phyloP scores from a whole-genome alignment of 1,284 basidiomycete species.

The Sporisorium scitamineum region DNA sequence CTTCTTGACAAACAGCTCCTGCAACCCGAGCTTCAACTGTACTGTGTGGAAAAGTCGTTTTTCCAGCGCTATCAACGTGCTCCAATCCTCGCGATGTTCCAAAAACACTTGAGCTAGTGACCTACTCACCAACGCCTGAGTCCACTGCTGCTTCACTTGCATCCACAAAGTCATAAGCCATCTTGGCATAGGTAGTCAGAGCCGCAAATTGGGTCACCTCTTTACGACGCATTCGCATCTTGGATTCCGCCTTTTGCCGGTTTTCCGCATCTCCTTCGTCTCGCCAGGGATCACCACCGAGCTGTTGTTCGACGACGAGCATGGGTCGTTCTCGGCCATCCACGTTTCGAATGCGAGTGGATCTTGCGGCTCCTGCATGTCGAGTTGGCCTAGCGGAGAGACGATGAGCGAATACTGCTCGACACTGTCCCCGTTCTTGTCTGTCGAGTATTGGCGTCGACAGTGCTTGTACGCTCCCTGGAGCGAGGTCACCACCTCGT shows the following conservation, averaged over 20 bases:
- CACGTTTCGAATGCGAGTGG: background rate
- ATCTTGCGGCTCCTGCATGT: background rate
- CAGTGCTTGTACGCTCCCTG: constrained; percentile 25
- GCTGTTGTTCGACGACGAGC: background rate
- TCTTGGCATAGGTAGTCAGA: constrained; percentile 8
- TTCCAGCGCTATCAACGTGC: constrained; percentile 20
- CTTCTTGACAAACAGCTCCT: constrained; percentile 25
- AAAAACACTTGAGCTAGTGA: constrained; percentile 15
- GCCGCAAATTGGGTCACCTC: constrained; percentile 27
- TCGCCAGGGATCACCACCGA: constrained; percentile 10
- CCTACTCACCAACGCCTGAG: background rate
- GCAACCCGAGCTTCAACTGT: constrained; percentile 7
- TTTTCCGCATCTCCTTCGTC: constrained; percentile 35
- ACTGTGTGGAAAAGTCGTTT: constrained; percentile 33
- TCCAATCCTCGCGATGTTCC: constrained; percentile 18
- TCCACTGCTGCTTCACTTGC: background rate
- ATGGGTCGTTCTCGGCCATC: background rate
- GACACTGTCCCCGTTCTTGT: no score
- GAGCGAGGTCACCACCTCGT: constrained; percentile 21
- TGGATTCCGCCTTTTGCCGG: constrained; percentile 30
- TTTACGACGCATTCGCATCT: constrained; percentile 34
- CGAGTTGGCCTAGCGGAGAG: no score
- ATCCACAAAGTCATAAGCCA: background rate
- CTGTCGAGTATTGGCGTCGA: constrained; percentile 13
- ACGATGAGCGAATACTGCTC: no score